Percentiles rank a stretch among this genome's conserved stretches.
These are phyloP conservation scores for Diaporthe sp. DNA, from an alignment of 2,329 filamentous ascomycete species.

Conservation along the genomic window DNA sequence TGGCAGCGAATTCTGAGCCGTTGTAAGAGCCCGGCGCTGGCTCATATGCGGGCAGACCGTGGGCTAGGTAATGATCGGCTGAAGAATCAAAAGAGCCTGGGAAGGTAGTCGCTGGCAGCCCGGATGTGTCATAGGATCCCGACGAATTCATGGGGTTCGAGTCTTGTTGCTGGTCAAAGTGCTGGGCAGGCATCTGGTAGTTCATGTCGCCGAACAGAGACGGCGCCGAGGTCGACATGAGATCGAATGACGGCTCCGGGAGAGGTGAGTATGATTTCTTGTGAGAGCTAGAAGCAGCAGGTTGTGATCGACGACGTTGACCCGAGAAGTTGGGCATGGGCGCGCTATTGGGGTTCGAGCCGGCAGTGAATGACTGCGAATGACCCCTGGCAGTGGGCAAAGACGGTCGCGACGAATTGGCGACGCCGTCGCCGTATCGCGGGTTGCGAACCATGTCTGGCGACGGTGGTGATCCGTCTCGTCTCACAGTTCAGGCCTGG, in stretches of 20 bases:
- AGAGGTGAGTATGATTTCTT: conserved; percentile 40
- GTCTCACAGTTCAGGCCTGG: conserved; percentile 2
- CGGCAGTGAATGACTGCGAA: conserved; percentile 41
- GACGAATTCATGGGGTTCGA: conserved; percentile 31
- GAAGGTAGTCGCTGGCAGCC: conserved; percentile 29
- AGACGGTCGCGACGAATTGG: conserved; percentile 38
- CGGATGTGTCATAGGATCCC: conserved; percentile 21
- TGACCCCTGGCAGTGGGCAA: conserved; percentile 34
- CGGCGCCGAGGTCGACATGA: conserved; percentile 41
- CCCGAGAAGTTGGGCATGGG: conserved; percentile 40
- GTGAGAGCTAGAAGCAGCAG: conserved; percentile 33
- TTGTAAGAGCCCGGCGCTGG: conserved; percentile 22
- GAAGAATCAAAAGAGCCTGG: conserved; percentile 37
- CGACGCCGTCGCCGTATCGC: conserved; percentile 42
- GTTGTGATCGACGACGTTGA: conserved; percentile 40
- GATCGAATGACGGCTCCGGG: conserved; percentile 41
- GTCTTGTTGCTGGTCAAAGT: conserved; percentile 39
- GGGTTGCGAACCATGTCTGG: conserved; percentile 38
- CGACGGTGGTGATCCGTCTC: not conserved
- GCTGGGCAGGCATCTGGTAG: conserved; percentile 38
- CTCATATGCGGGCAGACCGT: conserved; percentile 30
- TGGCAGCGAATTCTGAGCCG: conserved; percentile 31
- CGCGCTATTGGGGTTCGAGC: conserved; percentile 42
- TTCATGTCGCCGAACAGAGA: conserved; percentile 39
- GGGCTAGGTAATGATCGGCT: conserved; percentile 33